Percentiles rank a stretch among this genome's conserved stretches.
phyloP scores from a whole-genome alignment of 2,329 filamentous ascomycete species.

The Colletotrichum sp. region DNA sequence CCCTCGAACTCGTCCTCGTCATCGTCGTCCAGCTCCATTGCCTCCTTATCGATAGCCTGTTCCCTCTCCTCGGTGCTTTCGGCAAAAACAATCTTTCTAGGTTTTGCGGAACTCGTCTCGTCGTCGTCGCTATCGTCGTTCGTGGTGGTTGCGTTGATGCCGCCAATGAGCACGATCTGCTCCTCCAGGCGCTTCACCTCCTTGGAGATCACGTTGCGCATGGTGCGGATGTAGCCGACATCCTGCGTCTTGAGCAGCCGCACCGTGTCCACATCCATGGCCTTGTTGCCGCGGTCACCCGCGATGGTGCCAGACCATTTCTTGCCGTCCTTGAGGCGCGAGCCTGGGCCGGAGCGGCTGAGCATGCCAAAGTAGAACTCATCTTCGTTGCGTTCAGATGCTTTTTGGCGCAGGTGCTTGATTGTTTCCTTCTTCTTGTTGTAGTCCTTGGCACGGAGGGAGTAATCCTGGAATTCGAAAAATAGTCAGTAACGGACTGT shows the following conservation, averaged over 20 bases:
- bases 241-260: slow-evolving; percentile 74
- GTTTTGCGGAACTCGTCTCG: slow-evolving; percentile 29
- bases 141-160: slow-evolving; percentile 34
- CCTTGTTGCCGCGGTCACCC: slow-evolving; percentile 62
- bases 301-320: slow-evolving; percentile 60
- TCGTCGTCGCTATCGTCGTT: slow-evolving; percentile 39
- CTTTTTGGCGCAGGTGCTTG: slow-evolving; percentile 65
- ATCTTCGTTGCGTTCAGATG: slow-evolving; percentile 71
- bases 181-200: slow-evolving; percentile 62
- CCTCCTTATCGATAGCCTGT: slow-evolving; percentile 31
- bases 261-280: slow-evolving; percentile 61
- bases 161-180: slow-evolving; percentile 51
- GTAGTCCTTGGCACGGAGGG: slow-evolving; percentile 69
- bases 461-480: slow-evolving; percentile 57
- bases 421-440: slow-evolving; percentile 69
- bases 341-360: slow-evolving; percentile 61
- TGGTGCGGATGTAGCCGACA: slow-evolving; percentile 67
- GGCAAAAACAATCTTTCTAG: slow-evolving; percentile 60
- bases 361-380: slow-evolving; percentile 78
- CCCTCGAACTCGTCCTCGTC: slow-evolving; percentile 30
- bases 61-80: slow-evolving; percentile 43
- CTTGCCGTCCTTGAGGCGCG: slow-evolving; percentile 52
- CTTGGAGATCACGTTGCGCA: slow-evolving; percentile 64
- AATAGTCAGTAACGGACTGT: not conserved
- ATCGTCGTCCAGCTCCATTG: slow-evolving; percentile 27